Conservation (phyloP, 1,139 yeast genomes). For the Magnusiomyces sp. region DNA sequence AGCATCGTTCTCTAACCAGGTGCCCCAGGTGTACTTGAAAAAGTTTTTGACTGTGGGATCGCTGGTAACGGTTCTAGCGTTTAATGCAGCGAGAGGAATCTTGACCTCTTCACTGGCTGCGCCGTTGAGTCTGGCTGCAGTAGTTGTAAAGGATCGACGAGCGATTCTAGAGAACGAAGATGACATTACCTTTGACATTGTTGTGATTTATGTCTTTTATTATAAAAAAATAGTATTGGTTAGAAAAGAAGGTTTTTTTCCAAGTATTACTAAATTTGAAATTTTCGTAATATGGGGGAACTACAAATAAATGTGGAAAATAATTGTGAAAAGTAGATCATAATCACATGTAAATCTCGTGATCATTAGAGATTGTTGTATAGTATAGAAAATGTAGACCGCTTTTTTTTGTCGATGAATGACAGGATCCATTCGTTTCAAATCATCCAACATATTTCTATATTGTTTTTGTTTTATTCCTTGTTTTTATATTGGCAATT, state of each 20-base stretch:
- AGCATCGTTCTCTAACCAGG: slow-evolving; percentile 79
- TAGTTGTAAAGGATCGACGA: background rate
- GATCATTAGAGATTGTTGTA: background rate
- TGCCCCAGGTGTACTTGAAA: slow-evolving; percentile 89
- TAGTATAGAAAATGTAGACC: background rate
- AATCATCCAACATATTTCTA: background rate
- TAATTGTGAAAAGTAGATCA: background rate
- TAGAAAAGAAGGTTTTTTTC: too few species aligned
- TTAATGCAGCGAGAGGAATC: slow-evolving; percentile 16
- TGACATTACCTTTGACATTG: background rate
- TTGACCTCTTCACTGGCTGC: slow-evolving; percentile 8
- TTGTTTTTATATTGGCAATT: background rate
- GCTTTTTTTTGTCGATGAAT: background rate
- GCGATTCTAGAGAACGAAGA: background rate
- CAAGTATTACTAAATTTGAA: too few species aligned
- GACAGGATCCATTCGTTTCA: background rate
- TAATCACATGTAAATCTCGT: too few species aligned
- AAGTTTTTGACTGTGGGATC: slow-evolving; percentile 69
- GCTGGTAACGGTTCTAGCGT: slow-evolving; percentile 38
- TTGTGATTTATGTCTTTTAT: background rate
- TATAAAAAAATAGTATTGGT: too few species aligned
- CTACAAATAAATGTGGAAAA: background rate
- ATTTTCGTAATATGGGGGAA: background rate
- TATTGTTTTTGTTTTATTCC: background rate
- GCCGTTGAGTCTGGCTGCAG: background rate